Conservation (phyloP, 2,329 filamentous ascomycete species). For the Mycogone perniciosa region DNA sequence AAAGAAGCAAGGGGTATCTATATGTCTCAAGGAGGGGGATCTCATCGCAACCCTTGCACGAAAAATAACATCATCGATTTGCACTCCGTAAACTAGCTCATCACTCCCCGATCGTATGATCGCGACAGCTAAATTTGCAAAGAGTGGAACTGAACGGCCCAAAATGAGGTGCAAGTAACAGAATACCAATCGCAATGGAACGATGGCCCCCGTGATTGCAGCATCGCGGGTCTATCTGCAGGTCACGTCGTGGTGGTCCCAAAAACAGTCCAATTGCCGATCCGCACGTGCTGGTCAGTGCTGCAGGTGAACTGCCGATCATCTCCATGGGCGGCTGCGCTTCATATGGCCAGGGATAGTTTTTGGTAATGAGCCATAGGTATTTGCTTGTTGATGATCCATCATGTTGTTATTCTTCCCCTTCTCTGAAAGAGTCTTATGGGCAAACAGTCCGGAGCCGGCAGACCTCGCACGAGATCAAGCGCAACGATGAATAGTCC, state of each 20-base stretch:
- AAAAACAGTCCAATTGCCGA: not conserved
- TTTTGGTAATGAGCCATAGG: no score
- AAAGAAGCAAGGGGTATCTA: not conserved
- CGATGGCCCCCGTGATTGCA: slow-evolving; percentile 7
- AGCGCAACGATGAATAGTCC: not conserved
- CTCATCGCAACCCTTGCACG: no score
- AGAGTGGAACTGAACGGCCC: not conserved
- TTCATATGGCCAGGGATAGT: not conserved
- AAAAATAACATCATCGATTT: no score
- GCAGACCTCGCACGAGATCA: not conserved
- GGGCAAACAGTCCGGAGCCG: no score
- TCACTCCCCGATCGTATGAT: no score
- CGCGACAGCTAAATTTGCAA: not conserved
- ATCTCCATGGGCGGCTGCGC: slow-evolving; percentile 1
- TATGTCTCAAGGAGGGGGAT: no score
- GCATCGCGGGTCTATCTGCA: slow-evolving; percentile 5
- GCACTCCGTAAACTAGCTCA: no score
- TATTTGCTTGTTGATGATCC: no score
- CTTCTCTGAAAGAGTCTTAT: not conserved
- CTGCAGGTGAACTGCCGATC: slow-evolving; percentile 5
- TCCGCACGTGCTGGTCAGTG: slow-evolving; percentile 7
- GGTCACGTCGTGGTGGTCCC: not conserved
- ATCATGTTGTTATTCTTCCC: not conserved
- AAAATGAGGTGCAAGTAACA: not conserved
- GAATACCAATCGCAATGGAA: slow-evolving; percentile 3